These are phyloP conservation scores for Malassezia obtusa DNA, from an alignment of 1,284 basidiomycete species.

Conservation along the genomic window DNA sequence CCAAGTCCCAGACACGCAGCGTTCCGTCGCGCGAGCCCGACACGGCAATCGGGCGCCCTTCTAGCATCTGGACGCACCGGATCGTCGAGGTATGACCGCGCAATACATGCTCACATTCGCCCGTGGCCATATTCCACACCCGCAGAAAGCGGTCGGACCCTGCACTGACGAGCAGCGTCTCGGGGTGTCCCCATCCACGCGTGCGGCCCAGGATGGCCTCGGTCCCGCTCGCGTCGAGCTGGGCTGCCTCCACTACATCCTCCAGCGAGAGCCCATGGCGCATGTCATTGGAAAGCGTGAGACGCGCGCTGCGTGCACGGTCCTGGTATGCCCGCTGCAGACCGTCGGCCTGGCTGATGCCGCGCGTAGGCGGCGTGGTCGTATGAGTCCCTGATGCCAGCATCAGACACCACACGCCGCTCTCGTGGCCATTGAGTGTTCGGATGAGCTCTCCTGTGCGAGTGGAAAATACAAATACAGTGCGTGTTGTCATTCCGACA, in stretches of 20 bases:
- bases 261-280: constrained; percentile 3
- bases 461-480: constrained; percentile 78
- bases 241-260: constrained; percentile 4
- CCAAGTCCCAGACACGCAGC: constrained; percentile 85
- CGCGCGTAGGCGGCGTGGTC: constrained; percentile 2
- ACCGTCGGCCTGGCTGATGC: background rate
- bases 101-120: constrained; percentile 70
- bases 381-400: constrained; percentile 51
- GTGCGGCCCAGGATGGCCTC: constrained; percentile 46
- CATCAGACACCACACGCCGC: constrained; percentile 84
- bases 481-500: constrained; percentile 76
- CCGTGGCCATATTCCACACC: constrained; percentile 81
- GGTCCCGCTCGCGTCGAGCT: background rate
- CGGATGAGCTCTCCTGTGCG: constrained; percentile 66
- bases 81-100: constrained; percentile 82
- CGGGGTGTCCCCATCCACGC: constrained; percentile 59
- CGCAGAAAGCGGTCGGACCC: constrained; percentile 80
- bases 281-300: background rate
- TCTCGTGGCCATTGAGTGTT: constrained; percentile 72
- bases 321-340: constrained; percentile 2
- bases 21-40: constrained; percentile 71
- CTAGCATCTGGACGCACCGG: constrained; percentile 77
- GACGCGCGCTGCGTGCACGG: constrained; percentile 3
- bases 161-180: constrained; percentile 72
- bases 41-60: constrained; percentile 75